Evolutionary conservation across 257 asterid genomes (phyloP).

Genomic region (Penstemon barbatus): DNA sequence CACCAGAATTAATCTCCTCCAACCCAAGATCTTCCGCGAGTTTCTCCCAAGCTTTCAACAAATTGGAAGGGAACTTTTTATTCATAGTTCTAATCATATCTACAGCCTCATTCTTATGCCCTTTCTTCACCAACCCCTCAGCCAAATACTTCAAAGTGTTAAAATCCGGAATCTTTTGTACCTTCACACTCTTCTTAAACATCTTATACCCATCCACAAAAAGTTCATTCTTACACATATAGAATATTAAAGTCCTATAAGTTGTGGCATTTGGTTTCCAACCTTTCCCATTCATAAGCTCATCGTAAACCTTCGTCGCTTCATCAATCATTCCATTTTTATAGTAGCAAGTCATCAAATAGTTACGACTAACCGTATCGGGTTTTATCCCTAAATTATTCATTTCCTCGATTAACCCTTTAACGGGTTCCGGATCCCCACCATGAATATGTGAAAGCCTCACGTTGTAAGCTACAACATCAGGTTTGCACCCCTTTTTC

Average conservation of each 20-base stretch:
- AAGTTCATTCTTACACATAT: slow-evolving; percentile 56
- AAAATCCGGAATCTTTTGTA: slow-evolving; percentile 70
- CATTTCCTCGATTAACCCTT: slow-evolving; percentile 72
- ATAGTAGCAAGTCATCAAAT: slow-evolving; percentile 70
- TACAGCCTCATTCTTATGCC: slow-evolving; percentile 50
- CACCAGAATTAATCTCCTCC: slow-evolving; percentile 31
- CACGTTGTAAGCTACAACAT: slow-evolving; percentile 73
- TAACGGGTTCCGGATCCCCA: slow-evolving; percentile 49
- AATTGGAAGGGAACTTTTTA: slow-evolving; percentile 62
- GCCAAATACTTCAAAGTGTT: slow-evolving; percentile 64
- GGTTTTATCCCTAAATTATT: slow-evolving; percentile 51
- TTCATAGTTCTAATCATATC: slow-evolving; percentile 60
- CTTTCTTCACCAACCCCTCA: slow-evolving; percentile 54
- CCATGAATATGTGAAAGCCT: slow-evolving; percentile 45
- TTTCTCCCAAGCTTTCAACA: slow-evolving; percentile 65
- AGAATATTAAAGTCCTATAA: slow-evolving; percentile 58
- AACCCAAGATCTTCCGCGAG: slow-evolving; percentile 59
- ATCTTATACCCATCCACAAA: slow-evolving; percentile 55
- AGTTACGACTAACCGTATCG: slow-evolving; percentile 57
- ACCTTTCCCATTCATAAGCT: slow-evolving; percentile 46
- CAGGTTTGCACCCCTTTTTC: slow-evolving; percentile 40
- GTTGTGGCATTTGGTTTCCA: slow-evolving; percentile 66
- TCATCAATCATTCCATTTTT: slow-evolving; percentile 63
- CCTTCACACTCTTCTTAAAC: slow-evolving; percentile 66
- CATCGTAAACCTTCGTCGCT: slow-evolving; percentile 62